Percentiles rank a stretch among this genome's conserved stretches.
phyloP scores from a whole-genome alignment of 2,329 filamentous ascomycete genomes.

The Colletotrichum falcatum region DNA sequence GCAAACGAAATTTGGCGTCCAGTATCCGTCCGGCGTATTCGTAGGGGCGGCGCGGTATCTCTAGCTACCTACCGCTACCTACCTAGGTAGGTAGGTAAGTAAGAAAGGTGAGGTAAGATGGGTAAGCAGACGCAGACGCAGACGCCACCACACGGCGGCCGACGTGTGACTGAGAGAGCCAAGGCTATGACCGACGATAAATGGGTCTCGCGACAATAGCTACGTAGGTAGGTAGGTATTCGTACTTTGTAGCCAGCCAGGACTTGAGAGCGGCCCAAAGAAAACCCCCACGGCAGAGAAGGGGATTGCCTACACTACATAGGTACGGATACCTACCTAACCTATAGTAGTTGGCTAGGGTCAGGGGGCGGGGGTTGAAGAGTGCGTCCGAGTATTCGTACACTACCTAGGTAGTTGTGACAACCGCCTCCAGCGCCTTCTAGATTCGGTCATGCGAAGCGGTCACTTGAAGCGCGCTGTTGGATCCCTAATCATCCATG shows the following conservation, averaged over 20 bases:
- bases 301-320: neutral
- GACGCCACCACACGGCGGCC: slow-evolving; percentile 26
- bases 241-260: too few relatives aligned
- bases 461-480: slow-evolving; percentile 9
- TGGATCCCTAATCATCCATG: slow-evolving; percentile 12
- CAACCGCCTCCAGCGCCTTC: neutral
- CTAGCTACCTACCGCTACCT: neutral
- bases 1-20: slow-evolving; percentile 33
- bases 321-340: too few relatives aligned
- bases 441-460: slow-evolving; percentile 9
- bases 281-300: slow-evolving; percentile 25
- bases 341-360: neutral
- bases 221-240: too few relatives aligned
- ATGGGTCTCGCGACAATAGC: slow-evolving; percentile 7
- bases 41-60: neutral
- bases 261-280: neutral
- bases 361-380: neutral
- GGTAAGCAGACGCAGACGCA: slow-evolving; percentile 25
- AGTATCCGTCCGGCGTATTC: neutral
- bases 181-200: slow-evolving; percentile 26
- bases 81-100: neutral
- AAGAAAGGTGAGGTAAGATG: slow-evolving; percentile 28
- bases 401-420: neutral
- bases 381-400: neutral
- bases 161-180: slow-evolving; percentile 36